Percentiles rank a stretch among this genome's conserved stretches.
These are phyloP conservation scores for Colletotrichum siamense DNA, from an alignment of 2,329 filamentous ascomycete genomes.

Conservation along the genomic window DNA sequence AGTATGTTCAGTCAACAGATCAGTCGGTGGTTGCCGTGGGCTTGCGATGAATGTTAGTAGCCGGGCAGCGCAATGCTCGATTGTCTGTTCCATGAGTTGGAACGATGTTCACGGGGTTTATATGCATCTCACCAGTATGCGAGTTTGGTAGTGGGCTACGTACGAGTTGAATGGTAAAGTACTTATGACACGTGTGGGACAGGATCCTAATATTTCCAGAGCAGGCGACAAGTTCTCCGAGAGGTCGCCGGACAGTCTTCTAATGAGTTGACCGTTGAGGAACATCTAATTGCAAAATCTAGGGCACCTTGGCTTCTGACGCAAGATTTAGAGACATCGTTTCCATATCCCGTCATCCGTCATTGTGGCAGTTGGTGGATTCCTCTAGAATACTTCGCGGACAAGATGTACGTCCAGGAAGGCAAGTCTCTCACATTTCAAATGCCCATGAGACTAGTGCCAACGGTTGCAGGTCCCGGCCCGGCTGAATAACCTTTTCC, in stretches of 20 bases:
- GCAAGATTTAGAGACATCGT: fast-evolving
- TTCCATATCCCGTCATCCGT: fast-evolving
- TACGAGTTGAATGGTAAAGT: too few species aligned
- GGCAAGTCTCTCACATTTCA: neutral
- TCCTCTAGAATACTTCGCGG: neutral
- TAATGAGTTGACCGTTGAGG: too few species aligned
- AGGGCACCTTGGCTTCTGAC: fast-evolving
- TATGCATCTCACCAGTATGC: neutral
- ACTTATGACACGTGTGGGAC: neutral
- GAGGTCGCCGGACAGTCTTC: too few species aligned
- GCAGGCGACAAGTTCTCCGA: neutral
- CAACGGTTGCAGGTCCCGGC: too few species aligned
- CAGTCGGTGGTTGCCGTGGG: too few species aligned
- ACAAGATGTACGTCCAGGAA: fast-evolving
- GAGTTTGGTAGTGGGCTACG: too few species aligned
- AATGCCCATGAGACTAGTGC: neutral
- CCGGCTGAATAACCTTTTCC: neutral
- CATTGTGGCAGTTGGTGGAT: fast-evolving
- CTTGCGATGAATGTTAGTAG: too few species aligned
- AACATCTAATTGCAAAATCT: neutral
- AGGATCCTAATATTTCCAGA: neutral
- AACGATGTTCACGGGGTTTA: neutral
- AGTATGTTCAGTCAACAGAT: too few species aligned
- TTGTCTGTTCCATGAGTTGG: neutral
- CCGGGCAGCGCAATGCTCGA: too few species aligned